Conservation (phyloP, 2,329 filamentous ascomycete genomes). For the Venturia carpophila region DNA sequence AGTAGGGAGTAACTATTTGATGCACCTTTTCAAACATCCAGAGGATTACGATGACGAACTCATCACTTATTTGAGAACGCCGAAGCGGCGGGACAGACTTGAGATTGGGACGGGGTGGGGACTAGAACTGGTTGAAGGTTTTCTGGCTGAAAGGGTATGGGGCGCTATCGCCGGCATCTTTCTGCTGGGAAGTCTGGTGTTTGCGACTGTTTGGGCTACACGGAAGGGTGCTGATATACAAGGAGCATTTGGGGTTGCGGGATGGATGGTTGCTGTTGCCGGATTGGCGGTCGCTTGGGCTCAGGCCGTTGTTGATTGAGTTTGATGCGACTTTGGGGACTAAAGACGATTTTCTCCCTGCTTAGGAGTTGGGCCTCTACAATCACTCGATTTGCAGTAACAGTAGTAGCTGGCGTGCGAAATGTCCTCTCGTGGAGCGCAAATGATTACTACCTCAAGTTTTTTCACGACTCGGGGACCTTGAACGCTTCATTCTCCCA, state of each 20-base stretch:
- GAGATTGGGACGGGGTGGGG: constrained; percentile 34
- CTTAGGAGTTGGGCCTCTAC: too few species aligned
- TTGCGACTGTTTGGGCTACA: constrained; percentile 30
- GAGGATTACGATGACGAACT: constrained; percentile 33
- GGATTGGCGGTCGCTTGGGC: constrained; percentile 28
- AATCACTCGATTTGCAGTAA: too few species aligned
- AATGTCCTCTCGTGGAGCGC: too few species aligned
- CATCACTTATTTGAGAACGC: constrained; percentile 31
- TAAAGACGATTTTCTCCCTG: too few species aligned
- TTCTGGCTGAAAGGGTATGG: constrained; percentile 32
- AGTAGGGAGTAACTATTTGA: constrained; percentile 32
- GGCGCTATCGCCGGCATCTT: constrained; percentile 26
- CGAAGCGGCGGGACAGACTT: constrained; percentile 29
- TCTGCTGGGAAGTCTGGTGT: constrained; percentile 29
- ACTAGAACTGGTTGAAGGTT: constrained; percentile 34
- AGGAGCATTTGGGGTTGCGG: constrained; percentile 35
- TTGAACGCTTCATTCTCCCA: too few species aligned
- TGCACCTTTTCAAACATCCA: constrained; percentile 35
- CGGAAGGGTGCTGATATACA: constrained; percentile 30
- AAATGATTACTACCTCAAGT: too few species aligned
- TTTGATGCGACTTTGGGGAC: too few species aligned
- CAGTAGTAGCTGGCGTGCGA: too few species aligned
- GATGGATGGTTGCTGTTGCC: constrained; percentile 31
- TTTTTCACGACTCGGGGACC: too few species aligned
- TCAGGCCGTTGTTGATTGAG: constrained; percentile 29